These are phyloP conservation scores for Rhodosporidiobolus sp. DNA, from an alignment of 768 basidiomycete species.

Conservation along the genomic window DNA sequence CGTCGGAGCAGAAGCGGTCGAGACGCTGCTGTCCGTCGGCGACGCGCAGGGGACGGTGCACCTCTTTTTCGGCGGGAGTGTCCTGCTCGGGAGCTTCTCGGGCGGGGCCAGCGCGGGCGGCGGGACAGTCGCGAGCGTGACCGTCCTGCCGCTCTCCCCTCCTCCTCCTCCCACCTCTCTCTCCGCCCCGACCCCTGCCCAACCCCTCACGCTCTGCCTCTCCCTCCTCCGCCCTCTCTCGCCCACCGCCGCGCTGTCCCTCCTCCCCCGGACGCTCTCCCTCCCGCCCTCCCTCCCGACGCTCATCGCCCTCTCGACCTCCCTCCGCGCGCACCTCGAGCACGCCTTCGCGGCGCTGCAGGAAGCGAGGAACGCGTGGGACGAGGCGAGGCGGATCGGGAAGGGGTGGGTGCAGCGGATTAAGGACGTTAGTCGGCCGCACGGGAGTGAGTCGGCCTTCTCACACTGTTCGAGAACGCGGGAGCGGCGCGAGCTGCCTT, in stretches of 20 bases:
- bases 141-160: neutral
- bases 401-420: slow-evolving; percentile 39
- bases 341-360: slow-evolving; percentile 38
- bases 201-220: no score
- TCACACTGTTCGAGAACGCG: no score
- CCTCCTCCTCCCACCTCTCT: neutral
- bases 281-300: slow-evolving; percentile 12
- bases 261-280: slow-evolving; percentile 2
- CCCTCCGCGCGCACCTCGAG: slow-evolving; percentile 9
- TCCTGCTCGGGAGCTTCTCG: slow-evolving; percentile 26
- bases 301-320: slow-evolving; percentile 22
- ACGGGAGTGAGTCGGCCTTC: slow-evolving; percentile 18
- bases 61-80: slow-evolving; percentile 36
- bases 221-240: neutral
- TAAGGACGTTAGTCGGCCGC: slow-evolving; percentile 24
- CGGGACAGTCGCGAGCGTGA: neutral
- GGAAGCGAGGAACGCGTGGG: slow-evolving; percentile 34
- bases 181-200: no score
- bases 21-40: slow-evolving; percentile 26
- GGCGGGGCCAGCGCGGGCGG: neutral
- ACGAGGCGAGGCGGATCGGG: slow-evolving; percentile 36
- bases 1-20: neutral
- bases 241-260: neutral
- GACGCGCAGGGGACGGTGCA: slow-evolving; percentile 26
- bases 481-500: no score